These are phyloP conservation scores for Flaveria linearis DNA, from an alignment of 129 eudicot species.

Conservation along the genomic window DNA sequence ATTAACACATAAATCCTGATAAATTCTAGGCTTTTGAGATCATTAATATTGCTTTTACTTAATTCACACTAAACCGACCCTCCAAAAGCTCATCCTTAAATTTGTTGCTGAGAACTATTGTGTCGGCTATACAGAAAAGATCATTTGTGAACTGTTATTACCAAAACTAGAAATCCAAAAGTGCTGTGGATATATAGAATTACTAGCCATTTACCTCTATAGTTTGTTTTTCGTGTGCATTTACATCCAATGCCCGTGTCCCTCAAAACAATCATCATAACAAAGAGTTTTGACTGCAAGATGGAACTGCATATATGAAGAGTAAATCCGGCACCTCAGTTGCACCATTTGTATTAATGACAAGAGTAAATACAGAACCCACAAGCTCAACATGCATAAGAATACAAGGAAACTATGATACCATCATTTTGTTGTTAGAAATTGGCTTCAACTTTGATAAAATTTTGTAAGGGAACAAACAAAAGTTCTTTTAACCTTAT, in stretches of 20 bases:
- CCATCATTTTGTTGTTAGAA: constrained; percentile 62
- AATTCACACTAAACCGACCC: not conserved
- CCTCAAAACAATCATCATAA: constrained; percentile 14
- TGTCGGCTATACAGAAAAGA: not conserved
- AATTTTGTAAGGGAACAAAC: constrained; percentile 11
- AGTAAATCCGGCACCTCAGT: constrained; percentile 43
- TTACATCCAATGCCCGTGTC: not conserved
- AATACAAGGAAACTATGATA: constrained; percentile 25
- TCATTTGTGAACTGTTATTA: not conserved
- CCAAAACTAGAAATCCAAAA: not conserved
- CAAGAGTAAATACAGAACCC: constrained; percentile 23
- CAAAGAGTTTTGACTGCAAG: not conserved
- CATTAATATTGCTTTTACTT: not conserved
- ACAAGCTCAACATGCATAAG: constrained; percentile 22
- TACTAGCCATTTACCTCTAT: constrained; percentile 1
- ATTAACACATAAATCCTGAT: not conserved
- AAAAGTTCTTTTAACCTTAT: constrained; percentile 52
- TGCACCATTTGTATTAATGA: constrained; percentile 58
- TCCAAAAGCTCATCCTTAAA: not conserved
- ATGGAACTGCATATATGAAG: constrained; percentile 1
- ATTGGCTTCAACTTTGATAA: constrained; percentile 9
- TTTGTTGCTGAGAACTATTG: not conserved
- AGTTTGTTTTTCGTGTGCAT: constrained; percentile 4
- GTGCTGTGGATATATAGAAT: not conserved
- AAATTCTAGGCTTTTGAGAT: not conserved